Base-by-base conservation (phyloP, 805 yeast species). In the Nakazawaea pomicola region DNA sequence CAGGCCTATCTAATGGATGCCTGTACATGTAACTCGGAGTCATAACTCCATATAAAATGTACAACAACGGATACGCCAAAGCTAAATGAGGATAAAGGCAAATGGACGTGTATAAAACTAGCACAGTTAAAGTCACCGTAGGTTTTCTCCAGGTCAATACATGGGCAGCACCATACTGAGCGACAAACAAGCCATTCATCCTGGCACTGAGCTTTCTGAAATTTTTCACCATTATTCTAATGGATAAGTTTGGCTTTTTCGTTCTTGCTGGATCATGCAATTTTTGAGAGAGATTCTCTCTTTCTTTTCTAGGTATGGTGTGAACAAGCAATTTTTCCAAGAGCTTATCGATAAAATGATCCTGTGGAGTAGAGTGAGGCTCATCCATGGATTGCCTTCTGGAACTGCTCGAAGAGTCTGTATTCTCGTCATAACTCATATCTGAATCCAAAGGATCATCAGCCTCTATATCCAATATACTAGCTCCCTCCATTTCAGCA, bases 101-200 rank as follows among this genome's bases (percentile, higher is more conserved):
- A 1, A 80, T 63, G 45, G 78, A 68, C 0, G 96, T 80, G 48
- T 83, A 80, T 1, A 78, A 46, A 4, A 81, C 62, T 40, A 87
- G 59, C 17, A 66, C 55, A 0, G 82, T 65, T 4, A 89, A 48
- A 0, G 96, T 89, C 46, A 77, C 72, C 0, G 84, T 67, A 0
- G 95, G 90, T 20, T 70, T 67, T 45, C 78, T 75, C 97, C 97
- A 90, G 4, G 85, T 74, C 18, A 86, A 44, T 1, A 84, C 54
- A 37, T 77, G 74, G 6, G 80, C 65, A 1, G 81, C 31, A 2
- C 78, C 76, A 49, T 80, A 81, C 50, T 84, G 91, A 2, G 79
- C 43, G 31, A 64, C 70, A 49, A 84, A 81, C 8, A 83, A 52
- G 0, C 65, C 61, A 21, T 80, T 76, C 67, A 80, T 67, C 41